Conservation (phyloP, 495 filamentous ascomycete genomes). For the Letharia columbiana region DNA sequence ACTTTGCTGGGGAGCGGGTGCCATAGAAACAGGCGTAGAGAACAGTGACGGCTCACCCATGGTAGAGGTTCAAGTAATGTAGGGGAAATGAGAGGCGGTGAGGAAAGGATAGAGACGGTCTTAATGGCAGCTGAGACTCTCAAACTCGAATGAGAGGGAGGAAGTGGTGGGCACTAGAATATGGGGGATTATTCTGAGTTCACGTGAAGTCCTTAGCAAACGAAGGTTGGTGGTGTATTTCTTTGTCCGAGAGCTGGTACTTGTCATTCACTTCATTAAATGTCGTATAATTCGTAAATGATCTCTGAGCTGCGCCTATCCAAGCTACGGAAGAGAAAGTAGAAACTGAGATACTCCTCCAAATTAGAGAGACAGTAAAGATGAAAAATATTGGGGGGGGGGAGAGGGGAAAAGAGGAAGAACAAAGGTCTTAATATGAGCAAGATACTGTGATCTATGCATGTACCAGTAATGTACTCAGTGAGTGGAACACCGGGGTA, state of each 20-base stretch:
- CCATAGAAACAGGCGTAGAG: constrained; percentile 4
- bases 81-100: constrained; percentile 6
- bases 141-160: not conserved
- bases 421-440: not conserved
- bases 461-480: not conserved
- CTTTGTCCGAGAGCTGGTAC: constrained; percentile 13
- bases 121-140: not conserved
- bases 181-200: not conserved
- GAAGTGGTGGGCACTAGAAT: not conserved
- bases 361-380: not conserved
- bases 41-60: constrained; percentile 18
- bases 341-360: not conserved
- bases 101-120: not conserved
- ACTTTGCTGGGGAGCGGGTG: constrained; percentile 2
- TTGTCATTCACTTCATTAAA: constrained; percentile 10
- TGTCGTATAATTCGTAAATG: constrained; percentile 9
- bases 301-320: not conserved
- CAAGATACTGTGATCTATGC: not conserved
- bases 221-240: constrained; percentile 2
- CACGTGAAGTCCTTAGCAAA: constrained; percentile 1
- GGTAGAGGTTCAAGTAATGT: not conserved
- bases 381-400: not conserved
- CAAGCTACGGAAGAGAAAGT: not conserved
- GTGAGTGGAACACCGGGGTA: not conserved
- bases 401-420: not conserved